Evolutionary conservation across 306 rosid species (phyloP).

Genomic region (Gastrolobium villosum): DNA sequence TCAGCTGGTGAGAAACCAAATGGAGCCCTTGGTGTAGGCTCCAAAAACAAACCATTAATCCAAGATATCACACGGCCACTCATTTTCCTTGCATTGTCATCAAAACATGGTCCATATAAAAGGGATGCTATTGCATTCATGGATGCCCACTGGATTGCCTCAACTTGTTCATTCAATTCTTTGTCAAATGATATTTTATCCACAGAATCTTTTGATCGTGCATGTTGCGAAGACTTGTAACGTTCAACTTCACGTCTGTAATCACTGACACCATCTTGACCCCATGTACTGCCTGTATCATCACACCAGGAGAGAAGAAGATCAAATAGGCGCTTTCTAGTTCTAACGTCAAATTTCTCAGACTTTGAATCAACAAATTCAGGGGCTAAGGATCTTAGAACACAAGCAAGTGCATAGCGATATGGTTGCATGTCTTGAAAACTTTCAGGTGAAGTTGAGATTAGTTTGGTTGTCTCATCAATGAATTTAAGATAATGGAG

Average conservation of each 20-base stretch:
- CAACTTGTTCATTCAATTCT: constrained; percentile 95
- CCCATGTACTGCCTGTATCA: constrained; percentile 83
- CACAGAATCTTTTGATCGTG: constrained; percentile 95
- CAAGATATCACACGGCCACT: constrained; percentile 96
- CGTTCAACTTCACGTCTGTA: constrained; percentile 98
- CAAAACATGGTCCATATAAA: constrained; percentile 97
- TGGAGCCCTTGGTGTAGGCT: constrained; percentile 96
- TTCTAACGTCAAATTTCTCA: constrained; percentile 92
- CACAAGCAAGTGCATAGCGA: constrained; percentile 97
- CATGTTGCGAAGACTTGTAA: constrained; percentile 97
- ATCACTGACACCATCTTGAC: constrained; percentile 89
- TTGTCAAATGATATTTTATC: constrained; percentile 97
- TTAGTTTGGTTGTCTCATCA: constrained; percentile 81
- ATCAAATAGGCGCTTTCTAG: constrained; percentile 93
- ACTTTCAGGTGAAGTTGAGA: constrained; percentile 78
- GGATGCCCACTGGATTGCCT: constrained; percentile 99
- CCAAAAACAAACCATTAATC: constrained; percentile 95
- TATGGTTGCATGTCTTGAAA: constrained; percentile 96
- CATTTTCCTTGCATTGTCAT: constrained; percentile 99
- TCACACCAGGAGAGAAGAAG: constrained; percentile 97
- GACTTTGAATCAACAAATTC: constrained; percentile 97
- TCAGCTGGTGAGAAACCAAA: constrained; percentile 98
- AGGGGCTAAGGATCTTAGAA: constrained; percentile 93
- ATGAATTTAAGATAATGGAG: constrained; percentile 92
- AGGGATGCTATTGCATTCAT: constrained; percentile 99